Base-by-base conservation (phyloP, 768 basidiomycete species). In the Phlegmacium glaucopus region DNA sequence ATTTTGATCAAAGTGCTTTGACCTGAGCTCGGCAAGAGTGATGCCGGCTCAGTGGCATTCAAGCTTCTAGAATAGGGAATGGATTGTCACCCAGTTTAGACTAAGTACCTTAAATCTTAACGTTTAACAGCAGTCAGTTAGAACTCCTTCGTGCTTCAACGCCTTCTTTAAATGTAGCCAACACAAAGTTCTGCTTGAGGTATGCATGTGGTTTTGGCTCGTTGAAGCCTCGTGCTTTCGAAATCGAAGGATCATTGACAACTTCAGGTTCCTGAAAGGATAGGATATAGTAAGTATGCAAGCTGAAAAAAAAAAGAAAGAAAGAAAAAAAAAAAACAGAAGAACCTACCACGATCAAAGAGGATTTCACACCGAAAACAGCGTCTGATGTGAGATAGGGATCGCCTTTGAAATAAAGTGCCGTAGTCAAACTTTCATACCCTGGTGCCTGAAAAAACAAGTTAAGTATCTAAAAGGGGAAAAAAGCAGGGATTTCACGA, bases 291-390 rank as follows among this genome's bases (percentile, higher is more conserved):
- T 22, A 22, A 22, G 22, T n/a, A 36, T 50, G 4, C 39, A 39
- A 32, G 42, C 10, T 16, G 28, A 13, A 16, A 10, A 12, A 3
- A 9, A 29, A 35, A 26, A 7, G 25, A 11, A 30, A 34, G 9
- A 15, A 39, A 3, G 11, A 29, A 35, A 26, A 7, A 27, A 11
- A 30, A 34, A 10, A 15, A 39, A 8, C 72, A n/a, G n/a, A n/a
- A n/a, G n/a, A n/a, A n/a, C 80, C 42, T 65, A 90, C 89, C 53
- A 90, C 79, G 15, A 91, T 75, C 22, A 94, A 71, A 6, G 85
- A 88, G 40, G 77, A 76, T 64, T 89, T 89, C 17, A 88, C 90
- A 9, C 91, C 90, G 63, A 92, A 91, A 3, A 92, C 88, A 9
- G 79, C 74, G 59, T 93, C 90, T 49, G 81, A 88, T 6, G 64